Base-by-base conservation (phyloP, 2,329 filamentous ascomycete genomes). In the Sclerotiophoma versabilis region DNA sequence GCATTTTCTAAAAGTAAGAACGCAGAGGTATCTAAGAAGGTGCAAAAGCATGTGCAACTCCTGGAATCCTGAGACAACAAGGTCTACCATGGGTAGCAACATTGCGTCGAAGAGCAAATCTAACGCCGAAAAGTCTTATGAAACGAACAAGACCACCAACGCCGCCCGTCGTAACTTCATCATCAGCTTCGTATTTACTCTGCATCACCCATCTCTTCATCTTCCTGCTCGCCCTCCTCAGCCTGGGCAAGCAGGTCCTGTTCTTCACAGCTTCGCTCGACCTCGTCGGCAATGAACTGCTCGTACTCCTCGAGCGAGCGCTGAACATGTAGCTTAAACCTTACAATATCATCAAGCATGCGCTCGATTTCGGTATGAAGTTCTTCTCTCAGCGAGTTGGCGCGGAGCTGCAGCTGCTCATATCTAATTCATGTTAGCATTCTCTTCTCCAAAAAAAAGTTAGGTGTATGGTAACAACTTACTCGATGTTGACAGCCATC, bases 251-350 rank as follows among this genome's bases (percentile, higher is more conserved):
- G 54, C 44, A 61, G 55, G 45, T 80, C 79, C 58, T 84, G 69
- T 66, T 83, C 83, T 60, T 78, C 76, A 66, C 79, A 83, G 66
- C 83, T 81, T 36, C 68, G 69, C 78, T 96, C 91, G n/a, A 97
- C 87, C 78, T 98, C 93, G 62, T 96, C 91, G 2, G 91, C 88
- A 6, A 97, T 92, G 71, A 97, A 96, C 50, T 88, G 87, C 77
- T 99, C 95, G 74, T 96, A 98, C 69, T 95, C 91, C 72, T 97
- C 93, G 48, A 99, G 80, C 54, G 87, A 89, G 78, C 92, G 93
- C 76, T 99, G 95, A 45, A 99, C 83, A 70, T 98, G 93, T 61
- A 99, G 91, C 79, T 99, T 99, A 85, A 99, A 98, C 70, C 96
- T 93, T 79, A 98, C 96, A 58, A 97, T 90, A 72, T 98, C 93